These are phyloP conservation scores for Pythium apleroticum DNA, from an alignment of 352 stramenopile species.

Conservation along the genomic window DNA sequence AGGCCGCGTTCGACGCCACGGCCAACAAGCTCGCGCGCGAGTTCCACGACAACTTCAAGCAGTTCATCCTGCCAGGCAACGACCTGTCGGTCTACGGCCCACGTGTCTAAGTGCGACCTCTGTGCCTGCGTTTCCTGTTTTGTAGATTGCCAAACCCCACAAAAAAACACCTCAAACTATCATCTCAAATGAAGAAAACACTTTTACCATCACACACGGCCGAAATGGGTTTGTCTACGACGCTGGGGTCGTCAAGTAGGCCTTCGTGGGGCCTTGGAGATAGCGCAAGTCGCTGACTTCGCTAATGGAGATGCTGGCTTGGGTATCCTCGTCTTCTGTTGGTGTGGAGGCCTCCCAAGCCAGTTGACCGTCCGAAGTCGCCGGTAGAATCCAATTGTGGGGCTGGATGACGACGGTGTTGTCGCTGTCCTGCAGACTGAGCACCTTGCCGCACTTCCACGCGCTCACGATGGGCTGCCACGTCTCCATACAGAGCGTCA, in stretches of 20 bases:
- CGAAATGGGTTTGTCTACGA: background rate
- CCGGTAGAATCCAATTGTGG: constrained; percentile 7
- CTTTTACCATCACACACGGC: background rate
- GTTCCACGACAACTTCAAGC: constrained; percentile 85
- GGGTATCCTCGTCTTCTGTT: constrained; percentile 7
- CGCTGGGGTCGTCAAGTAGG: background rate
- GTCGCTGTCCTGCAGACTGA: constrained; percentile 12
- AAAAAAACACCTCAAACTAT: constrained; percentile 7
- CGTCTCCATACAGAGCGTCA: constrained; percentile 75
- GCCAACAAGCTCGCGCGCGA: constrained; percentile 70
- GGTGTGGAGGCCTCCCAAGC: constrained; percentile 1
- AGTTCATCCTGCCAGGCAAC: constrained; percentile 80
- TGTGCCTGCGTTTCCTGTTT: constrained; percentile 7
- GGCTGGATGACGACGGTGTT: constrained; percentile 12
- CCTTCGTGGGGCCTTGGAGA: constrained; percentile 39
- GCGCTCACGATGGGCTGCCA: constrained; percentile 71
- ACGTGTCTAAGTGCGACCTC: constrained; percentile 36
- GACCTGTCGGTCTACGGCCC: constrained; percentile 67
- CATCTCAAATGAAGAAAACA: constrained; percentile 1
- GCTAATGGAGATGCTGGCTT: constrained; percentile 5
- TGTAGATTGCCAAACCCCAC: constrained; percentile 14
- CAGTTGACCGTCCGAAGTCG: background rate
- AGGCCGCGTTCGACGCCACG: constrained; percentile 74
- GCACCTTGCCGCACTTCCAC: constrained; percentile 58
- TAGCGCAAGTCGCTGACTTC: constrained; percentile 59